Percentiles rank a stretch among this genome's conserved stretches.
These are phyloP conservation scores for Leccinum variicolor DNA, from an alignment of 768 basidiomycete genomes.

Conservation along the genomic window DNA sequence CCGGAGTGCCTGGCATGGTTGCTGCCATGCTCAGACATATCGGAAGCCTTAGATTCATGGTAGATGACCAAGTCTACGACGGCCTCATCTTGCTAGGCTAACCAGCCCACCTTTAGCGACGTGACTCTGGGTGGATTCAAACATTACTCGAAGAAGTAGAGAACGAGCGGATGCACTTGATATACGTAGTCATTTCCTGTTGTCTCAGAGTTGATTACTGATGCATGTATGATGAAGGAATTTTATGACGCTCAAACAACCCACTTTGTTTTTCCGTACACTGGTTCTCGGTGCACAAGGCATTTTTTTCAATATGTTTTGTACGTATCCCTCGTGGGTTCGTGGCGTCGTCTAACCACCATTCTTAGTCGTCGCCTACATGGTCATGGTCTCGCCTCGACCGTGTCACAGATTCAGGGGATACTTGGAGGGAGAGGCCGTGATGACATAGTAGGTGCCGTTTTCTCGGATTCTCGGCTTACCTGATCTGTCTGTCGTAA, in stretches of 20 bases:
- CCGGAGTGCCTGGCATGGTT: constrained; percentile 97
- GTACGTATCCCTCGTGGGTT: constrained; percentile 39
- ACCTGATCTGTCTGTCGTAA: constrained; percentile 28
- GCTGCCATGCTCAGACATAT: constrained; percentile 86
- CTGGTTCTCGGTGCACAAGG: constrained; percentile 90
- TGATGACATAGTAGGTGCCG: too few species aligned
- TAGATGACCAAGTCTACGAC: constrained; percentile 30
- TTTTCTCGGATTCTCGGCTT: constrained; percentile 14
- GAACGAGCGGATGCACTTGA: constrained; percentile 95
- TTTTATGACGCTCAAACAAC: constrained; percentile 89
- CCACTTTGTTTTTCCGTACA: constrained; percentile 75
- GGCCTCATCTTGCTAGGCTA: constrained; percentile 4
- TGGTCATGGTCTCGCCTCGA: constrained; percentile 57
- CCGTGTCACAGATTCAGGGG: too few species aligned
- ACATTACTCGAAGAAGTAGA: constrained; percentile 94
- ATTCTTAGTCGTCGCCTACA: constrained; percentile 62
- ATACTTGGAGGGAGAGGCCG: too few species aligned
- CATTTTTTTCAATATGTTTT: constrained; percentile 86
- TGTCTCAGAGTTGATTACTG: constrained; percentile 10
- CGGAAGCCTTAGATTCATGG: constrained; percentile 84
- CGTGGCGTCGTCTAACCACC: constrained; percentile 12
- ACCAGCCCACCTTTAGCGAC: constrained; percentile 33
- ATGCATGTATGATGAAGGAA: constrained; percentile 52
- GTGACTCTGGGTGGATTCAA: constrained; percentile 80
- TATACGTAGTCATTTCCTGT: constrained; percentile 40